Base-by-base conservation (phyloP, 2,329 filamentous ascomycete species). In the Diaporthe capsici region DNA sequence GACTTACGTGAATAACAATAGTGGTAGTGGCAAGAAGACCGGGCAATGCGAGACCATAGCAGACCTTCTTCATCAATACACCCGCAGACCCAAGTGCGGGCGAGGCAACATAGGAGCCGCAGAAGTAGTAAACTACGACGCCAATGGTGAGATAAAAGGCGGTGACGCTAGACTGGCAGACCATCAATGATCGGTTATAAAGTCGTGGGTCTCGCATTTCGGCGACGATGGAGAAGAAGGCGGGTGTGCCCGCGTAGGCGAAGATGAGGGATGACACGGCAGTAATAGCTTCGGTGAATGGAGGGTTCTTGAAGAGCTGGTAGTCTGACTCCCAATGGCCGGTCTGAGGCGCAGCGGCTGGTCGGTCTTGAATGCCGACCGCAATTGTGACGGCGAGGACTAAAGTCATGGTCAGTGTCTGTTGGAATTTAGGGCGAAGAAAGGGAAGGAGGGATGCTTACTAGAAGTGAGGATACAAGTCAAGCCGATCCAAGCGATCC, bases 121-220 rank as follows among this genome's bases (percentile, higher is more conserved):
- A 82, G n/a, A 75, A 83, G n/a, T 78, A 76, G 76, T 83, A 83
- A 34, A 83, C 80, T 20, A 83, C 81, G 15, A 83, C 75, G 4
- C 78, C 79, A 37, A 83, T 79, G 22, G 79, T 72, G 22, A 83
- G 74, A 68, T 83, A 83, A 10, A 81, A 75, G 49, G 79, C 77
- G 0, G 78, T 78, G 9, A 83, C 79, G 63, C 28, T 31, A 17
- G 78, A 71, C 44, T 80, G 79, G 3, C 79, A 79, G 4, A 79
- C 49, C 25, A 80, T 76, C 0, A 78, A 76, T 9, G 82, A 80
- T 72, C 81, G 78, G 65, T 65, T 73, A 79, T 87, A 91, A 72
- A 90, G 87, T 42, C 83, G 84, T 0, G 90, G 89, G 28, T 86
- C 84, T 39, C 84, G 84, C 88, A 92, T 92, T 82, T 92, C 90